These are phyloP conservation scores for Scutellaria barbata DNA, from an alignment of 257 asterid species.

Conservation along the genomic window DNA sequence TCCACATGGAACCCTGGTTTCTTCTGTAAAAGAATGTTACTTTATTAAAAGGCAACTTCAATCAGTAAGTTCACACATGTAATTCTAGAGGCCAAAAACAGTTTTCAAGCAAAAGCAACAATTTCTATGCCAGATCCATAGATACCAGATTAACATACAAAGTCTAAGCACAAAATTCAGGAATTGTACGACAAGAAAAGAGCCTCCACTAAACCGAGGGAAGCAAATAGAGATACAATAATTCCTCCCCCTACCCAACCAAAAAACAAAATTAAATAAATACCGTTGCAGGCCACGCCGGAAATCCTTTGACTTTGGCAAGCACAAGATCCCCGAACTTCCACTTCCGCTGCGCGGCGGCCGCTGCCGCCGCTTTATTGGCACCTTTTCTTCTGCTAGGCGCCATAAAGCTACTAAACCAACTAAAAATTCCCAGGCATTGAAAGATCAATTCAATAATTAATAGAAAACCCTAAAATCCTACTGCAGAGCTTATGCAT, in stretches of 20 bases:
- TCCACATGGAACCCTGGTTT: conserved; percentile 13
- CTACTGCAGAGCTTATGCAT: conserved; percentile 35
- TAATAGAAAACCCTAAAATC: conserved; percentile 42
- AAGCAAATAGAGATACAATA: not conserved
- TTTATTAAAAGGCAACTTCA: not conserved
- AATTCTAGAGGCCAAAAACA: conserved; percentile 22
- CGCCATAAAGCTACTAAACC: conserved; percentile 58
- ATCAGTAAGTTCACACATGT: conserved; percentile 1
- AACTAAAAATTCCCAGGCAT: conserved; percentile 49
- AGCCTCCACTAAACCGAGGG: not conserved
- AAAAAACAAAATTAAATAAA: conserved; percentile 19
- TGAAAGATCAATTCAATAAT: conserved; percentile 43
- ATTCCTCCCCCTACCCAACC: not conserved
- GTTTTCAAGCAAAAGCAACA: conserved; percentile 10
- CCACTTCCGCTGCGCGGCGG: conserved; percentile 76
- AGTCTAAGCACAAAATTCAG: conserved; percentile 14
- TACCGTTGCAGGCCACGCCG: conserved; percentile 96
- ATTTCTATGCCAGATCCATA: conserved; percentile 36
- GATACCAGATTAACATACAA: not conserved
- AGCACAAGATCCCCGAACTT: conserved; percentile 93
- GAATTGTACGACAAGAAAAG: conserved; percentile 17
- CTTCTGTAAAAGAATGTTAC: not conserved
- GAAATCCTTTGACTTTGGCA: conserved; percentile 93
- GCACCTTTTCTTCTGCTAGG: conserved; percentile 77
- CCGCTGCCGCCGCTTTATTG: conserved; percentile 69